A percentile compares a stretch with the other conserved stretches of the same genome.
These are phyloP conservation scores for Vaccinium darrowii DNA, from an alignment of 148 eudicot genomes.

Conservation along the genomic window DNA sequence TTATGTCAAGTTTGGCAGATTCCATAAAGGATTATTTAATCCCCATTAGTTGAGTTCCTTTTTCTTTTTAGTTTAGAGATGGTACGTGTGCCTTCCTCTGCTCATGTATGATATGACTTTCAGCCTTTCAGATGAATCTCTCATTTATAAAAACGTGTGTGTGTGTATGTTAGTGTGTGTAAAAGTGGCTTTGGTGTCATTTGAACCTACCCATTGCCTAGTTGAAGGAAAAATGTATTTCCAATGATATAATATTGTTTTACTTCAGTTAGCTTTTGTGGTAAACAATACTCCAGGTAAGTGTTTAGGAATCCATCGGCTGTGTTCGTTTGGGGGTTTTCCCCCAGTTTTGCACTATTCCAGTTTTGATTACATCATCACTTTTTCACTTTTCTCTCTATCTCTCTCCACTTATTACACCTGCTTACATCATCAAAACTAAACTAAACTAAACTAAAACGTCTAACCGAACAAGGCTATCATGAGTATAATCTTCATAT, in stretches of 20 bases:
- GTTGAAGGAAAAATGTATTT: background rate
- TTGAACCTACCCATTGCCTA: background rate
- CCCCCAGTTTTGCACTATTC: too few relatives aligned
- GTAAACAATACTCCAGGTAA: background rate
- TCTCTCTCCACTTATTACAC: too few relatives aligned
- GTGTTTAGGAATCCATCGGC: background rate
- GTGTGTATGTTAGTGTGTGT: background rate
- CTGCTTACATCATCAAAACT: too few relatives aligned
- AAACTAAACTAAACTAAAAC: too few relatives aligned
- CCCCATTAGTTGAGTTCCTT: background rate
- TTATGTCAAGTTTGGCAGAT: background rate
- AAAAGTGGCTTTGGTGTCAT: background rate
- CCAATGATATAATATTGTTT: background rate
- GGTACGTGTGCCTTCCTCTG: background rate
- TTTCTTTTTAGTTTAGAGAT: background rate
- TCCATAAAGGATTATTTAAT: background rate
- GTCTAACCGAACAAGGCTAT: too few relatives aligned
- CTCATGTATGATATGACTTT: background rate
- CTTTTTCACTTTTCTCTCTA: too few relatives aligned
- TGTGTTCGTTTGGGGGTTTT: too few relatives aligned
- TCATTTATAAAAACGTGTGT: background rate
- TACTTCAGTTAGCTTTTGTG: background rate
- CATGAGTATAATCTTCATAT: constrained; percentile 3
- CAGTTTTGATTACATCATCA: too few relatives aligned
- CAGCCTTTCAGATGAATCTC: background rate